Conservation (phyloP, 306 rosid species). For the Prunus fruticosa region DNA sequence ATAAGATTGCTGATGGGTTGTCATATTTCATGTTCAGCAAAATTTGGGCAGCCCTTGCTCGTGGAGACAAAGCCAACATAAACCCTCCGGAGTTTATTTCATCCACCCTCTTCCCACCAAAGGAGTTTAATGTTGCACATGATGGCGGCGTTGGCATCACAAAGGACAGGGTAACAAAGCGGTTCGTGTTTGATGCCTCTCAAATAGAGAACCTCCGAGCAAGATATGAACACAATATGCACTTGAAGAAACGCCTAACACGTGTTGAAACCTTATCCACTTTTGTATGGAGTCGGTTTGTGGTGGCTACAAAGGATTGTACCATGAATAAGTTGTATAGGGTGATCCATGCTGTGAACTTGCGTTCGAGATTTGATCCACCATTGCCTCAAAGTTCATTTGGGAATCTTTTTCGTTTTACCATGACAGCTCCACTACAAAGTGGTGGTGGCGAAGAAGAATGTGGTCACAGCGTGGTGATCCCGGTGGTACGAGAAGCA, state of each 20-base stretch:
- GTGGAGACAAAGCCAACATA: constrained; percentile 8
- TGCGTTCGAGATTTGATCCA: constrained; percentile 1
- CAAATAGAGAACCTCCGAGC: constrained; percentile 31
- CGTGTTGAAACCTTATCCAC: constrained; percentile 52
- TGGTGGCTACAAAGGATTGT: constrained; percentile 26
- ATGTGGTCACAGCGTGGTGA: neutral
- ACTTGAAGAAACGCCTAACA: constrained; percentile 14
- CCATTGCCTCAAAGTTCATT: neutral
- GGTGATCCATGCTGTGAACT: constrained; percentile 7
- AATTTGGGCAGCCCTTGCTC: constrained; percentile 32
- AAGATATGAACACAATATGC: constrained; percentile 11
- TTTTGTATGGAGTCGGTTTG: constrained; percentile 46
- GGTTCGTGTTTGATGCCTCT: constrained; percentile 35
- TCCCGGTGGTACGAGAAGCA: neutral
- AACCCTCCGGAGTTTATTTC: constrained; percentile 34
- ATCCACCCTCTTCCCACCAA: constrained; percentile 45
- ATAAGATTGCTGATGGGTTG: constrained; percentile 26
- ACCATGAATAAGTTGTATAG: neutral
- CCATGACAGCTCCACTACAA: neutral
- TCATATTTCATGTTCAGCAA: constrained; percentile 29
- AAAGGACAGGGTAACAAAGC: constrained; percentile 33
- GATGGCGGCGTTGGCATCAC: constrained; percentile 22
- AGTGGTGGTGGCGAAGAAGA: neutral
- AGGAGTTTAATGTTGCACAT: constrained; percentile 19
- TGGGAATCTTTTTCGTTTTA: neutral